Evolutionary conservation across 768 basidiomycete genomes (phyloP), one percentile per base, ranked within the genome.

Genomic region (Megacollybia marginata): DNA sequence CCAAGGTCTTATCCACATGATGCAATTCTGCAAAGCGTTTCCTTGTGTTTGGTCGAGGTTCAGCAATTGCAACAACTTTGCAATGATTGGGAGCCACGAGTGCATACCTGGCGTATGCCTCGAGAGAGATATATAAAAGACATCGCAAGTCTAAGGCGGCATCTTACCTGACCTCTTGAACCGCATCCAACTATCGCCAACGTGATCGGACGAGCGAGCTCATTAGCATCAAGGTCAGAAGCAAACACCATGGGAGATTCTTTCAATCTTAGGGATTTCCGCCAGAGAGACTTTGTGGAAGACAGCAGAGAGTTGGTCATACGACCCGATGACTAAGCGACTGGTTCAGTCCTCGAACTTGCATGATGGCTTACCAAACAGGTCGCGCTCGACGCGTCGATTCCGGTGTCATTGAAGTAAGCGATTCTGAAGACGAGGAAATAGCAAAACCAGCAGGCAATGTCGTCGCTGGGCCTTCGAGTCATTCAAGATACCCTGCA

Each of bases 61-160:
- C 92, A 13, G 88, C 90, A 50, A 93, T 85, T 18, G 91, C 83
- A 15, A 92, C 85, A 38, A 94, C 74, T 61, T 80, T 86, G 73
- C 86, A 88, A 28, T 65, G 65, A 4, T 76, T 65, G 2, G 92
- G 89, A 44, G 71, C 67, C 15, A 66, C 49, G 33, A 82, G 65
- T 0, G 88, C 80, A 56, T 87, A 91, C 31, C 52, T 53, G 0
- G 83, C 74, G 55, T 92, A 93, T 18, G 62, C 65, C 84, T 91
- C 53, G 8, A 43, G 9, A 45, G 12, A 46, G 12, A 19, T 6
- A 35, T 48, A 51, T 19, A 34, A 16, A 44, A 10, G 28, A 23
- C 44, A n/a, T 44, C 6, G 6, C 23, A 28, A 28, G 23, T 28
- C 23, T 28, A 6, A 28, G 23, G 23, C 2, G 23, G 23, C 23